Evolutionary conservation across 371 early-diverging fungal genomes (phyloP).

Genomic region (Mortierella sp.): DNA sequence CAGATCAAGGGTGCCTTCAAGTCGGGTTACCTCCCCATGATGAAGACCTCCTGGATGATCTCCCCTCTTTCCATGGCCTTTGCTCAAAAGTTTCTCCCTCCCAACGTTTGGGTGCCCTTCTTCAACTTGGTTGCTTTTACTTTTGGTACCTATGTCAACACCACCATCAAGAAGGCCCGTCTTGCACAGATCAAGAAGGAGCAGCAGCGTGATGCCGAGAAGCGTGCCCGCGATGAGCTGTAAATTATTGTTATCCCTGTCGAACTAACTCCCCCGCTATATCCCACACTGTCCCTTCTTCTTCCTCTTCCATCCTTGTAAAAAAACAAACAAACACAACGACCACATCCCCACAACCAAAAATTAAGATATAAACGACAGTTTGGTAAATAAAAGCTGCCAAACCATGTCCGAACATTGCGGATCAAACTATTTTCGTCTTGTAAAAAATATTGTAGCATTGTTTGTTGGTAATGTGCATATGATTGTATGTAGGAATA

Average conservation of each 20-base stretch:
- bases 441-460: neutral
- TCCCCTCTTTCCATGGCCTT: conserved; percentile 83
- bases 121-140: conserved; percentile 88
- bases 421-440: neutral
- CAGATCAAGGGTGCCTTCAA: conserved; percentile 70
- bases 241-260: conserved; percentile 18
- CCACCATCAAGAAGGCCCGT: conserved; percentile 77
- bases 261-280: neutral
- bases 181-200: conserved; percentile 62
- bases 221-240: conserved; percentile 46
- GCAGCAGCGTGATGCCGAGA: conserved; percentile 56
- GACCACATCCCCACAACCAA: neutral
- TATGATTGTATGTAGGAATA: neutral
- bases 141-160: conserved; percentile 89
- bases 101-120: conserved; percentile 91
- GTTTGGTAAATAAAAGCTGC: neutral
- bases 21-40: conserved; percentile 77
- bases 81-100: conserved; percentile 84
- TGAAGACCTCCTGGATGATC: conserved; percentile 87
- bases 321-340: neutral
- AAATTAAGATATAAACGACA: neutral
- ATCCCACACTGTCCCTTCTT: neutral
- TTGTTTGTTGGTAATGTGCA: neutral
- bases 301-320: neutral
- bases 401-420: neutral